Evolutionary conservation across 2,329 filamentous ascomycete genomes (phyloP).

Genomic region (Diplodia scrobiculata): DNA sequence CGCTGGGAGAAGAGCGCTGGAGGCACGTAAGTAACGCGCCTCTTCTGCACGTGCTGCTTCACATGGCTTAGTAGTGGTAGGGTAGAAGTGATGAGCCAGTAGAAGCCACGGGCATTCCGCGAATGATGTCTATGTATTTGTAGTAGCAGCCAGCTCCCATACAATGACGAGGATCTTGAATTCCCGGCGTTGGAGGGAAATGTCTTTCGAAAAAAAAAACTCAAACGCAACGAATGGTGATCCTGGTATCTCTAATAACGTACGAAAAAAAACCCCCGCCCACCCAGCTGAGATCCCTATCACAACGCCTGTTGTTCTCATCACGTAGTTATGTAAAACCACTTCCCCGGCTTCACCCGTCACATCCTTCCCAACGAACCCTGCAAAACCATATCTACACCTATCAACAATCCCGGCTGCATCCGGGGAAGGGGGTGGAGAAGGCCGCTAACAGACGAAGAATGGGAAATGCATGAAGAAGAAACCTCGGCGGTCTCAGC

Average conservation of each 20-base stretch:
- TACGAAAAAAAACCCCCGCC: background rate
- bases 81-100: too few species aligned
- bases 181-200: too few species aligned
- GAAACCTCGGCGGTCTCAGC: constrained; percentile 3
- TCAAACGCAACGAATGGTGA: background rate
- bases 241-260: background rate
- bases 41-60: too few species aligned
- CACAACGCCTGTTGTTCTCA: background rate
- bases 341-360: background rate
- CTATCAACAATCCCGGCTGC: background rate
- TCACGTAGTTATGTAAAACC: background rate
- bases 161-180: too few species aligned
- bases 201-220: background rate
- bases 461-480: background rate
- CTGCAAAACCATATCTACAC: constrained; percentile 1
- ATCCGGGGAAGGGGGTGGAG: background rate
- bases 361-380: background rate
- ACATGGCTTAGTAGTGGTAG: too few species aligned
- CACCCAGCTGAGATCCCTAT: background rate
- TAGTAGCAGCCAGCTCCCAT: too few species aligned
- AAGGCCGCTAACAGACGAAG: background rate
- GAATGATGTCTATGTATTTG: too few species aligned
- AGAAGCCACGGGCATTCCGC: too few species aligned
- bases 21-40: too few species aligned
- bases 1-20: too few species aligned